These are phyloP conservation scores for Fragilariopsis cylindrus DNA, from an alignment of 108 stramenopile genomes.

Conservation along the genomic window DNA sequence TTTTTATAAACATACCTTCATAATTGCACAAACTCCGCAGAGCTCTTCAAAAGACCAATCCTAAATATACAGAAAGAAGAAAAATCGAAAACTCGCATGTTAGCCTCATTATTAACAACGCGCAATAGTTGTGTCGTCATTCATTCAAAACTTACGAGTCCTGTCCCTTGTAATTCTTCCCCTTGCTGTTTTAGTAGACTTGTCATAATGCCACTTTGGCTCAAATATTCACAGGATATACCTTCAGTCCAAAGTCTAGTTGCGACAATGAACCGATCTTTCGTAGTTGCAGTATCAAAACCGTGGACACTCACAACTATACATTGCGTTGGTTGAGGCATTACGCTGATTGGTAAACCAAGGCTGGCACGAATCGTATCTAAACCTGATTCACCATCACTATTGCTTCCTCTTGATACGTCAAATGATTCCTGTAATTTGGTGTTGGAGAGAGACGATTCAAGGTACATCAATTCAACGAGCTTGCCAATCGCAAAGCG, in stretches of 20 bases:
- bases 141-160: slow-evolving; percentile 6
- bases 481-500: slow-evolving; percentile 61
- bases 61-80: slow-evolving; percentile 26
- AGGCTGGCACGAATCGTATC: slow-evolving; percentile 55
- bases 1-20: slow-evolving; percentile 29
- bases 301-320: slow-evolving; percentile 67
- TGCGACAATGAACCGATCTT: slow-evolving; percentile 61
- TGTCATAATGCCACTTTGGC: slow-evolving; percentile 70
- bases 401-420: slow-evolving; percentile 3
- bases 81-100: background rate
- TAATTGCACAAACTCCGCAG: slow-evolving; percentile 67
- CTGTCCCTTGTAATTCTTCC: slow-evolving; percentile 32
- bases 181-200: slow-evolving; percentile 49
- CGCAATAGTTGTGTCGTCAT: background rate
- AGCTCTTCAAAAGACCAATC: slow-evolving; percentile 67
- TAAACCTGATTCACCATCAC: slow-evolving; percentile 28
- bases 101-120: too few species aligned
- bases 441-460: slow-evolving; percentile 30
- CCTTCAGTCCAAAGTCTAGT: slow-evolving; percentile 65
- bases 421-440: slow-evolving; percentile 3
- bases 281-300: slow-evolving; percentile 47
- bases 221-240: slow-evolving; percentile 75
- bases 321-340: slow-evolving; percentile 44
- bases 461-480: slow-evolving; percentile 62
- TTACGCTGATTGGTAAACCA: slow-evolving; percentile 51